Evolutionary conservation across 2,329 filamentous ascomycete species (phyloP), one percentile per base, ranked within the genome.

Genomic region (Diaporthe helianthi): DNA sequence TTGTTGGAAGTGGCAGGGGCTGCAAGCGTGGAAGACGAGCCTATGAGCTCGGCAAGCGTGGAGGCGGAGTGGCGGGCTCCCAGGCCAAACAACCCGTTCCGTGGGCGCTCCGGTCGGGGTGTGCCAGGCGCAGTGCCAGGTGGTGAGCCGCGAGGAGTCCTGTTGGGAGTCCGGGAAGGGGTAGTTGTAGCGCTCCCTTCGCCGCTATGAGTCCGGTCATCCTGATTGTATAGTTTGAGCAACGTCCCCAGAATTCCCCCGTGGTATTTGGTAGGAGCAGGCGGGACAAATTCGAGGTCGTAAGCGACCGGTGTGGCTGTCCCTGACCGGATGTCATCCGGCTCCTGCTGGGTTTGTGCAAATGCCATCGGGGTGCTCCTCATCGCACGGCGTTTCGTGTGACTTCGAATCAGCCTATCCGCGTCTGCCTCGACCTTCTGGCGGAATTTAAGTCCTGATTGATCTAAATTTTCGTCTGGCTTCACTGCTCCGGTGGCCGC

Each of bases 181-280:
- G 83, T 85, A 72, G 77, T 84, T 44, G 76, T 73, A 17, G 79
- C 82, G 71, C 81, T 83, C 66, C 76, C 79, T 17, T 76, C 79
- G 46, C 74, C 74, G 72, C 73, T 79, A 68, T 72, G 76, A 70
- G 73, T 74, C 69, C 75, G 74, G 73, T 74, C 76, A 54, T 83
- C 82, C 71, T 87, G 82, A 69, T 88, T 85, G 75, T 93, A 90
- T 12, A 94, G 83, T 77, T 90, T 92, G 61, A 96, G 81, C 0
- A 97, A 81, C 0, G 89, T 90, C 2, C 90, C 89, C 1, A 97
- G 82, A 55, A 95, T 87, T 36, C 93, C 92, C 36, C 90, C 90
- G 61, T 90, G 88, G 77, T 93, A 94, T 72, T 90, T 86, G 26
- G 84, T 80, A 5, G 92, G 92, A 51, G 85, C 84, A 53, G 90